A percentile compares a stretch with the other conserved stretches of the same genome.
These are phyloP conservation scores for Cyberlindnera euphorbiae DNA, from an alignment of 805 yeast genomes.

Conservation along the genomic window DNA sequence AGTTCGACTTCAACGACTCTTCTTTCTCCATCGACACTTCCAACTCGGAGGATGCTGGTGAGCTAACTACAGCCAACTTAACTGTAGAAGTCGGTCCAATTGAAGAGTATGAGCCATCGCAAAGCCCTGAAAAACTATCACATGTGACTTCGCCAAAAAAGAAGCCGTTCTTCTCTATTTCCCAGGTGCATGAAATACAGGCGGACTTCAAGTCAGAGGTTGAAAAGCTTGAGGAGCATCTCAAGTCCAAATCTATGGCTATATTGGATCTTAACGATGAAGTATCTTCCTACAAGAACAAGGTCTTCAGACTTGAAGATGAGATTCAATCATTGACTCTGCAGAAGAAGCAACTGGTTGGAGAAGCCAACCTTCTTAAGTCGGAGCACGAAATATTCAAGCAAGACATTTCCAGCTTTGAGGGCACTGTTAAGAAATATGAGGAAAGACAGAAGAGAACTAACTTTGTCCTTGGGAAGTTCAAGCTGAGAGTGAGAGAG, in stretches of 20 bases:
- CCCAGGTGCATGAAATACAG: constrained; percentile 26
- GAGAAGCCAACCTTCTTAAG: constrained; percentile 18
- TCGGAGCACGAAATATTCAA: constrained; percentile 20
- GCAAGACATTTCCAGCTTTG: constrained; percentile 15
- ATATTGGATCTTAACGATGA: constrained; percentile 17
- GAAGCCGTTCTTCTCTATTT: constrained; percentile 25
- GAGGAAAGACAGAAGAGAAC: constrained; percentile 15
- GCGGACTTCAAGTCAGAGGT: constrained; percentile 21
- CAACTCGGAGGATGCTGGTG: no score
- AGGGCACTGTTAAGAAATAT: constrained; percentile 8
- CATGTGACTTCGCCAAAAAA: constrained; percentile 18
- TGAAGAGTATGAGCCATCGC: constrained; percentile 6
- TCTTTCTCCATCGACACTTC: no score
- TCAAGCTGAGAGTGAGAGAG: constrained; percentile 19
- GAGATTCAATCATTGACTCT: constrained; percentile 14
- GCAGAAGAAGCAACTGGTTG: constrained; percentile 17
- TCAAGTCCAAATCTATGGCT: constrained; percentile 16
- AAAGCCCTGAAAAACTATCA: constrained; percentile 8
- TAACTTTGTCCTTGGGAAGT: constrained; percentile 17
- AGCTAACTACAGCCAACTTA: no score
- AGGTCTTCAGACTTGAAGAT: constrained; percentile 19
- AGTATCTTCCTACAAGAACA: constrained; percentile 13
- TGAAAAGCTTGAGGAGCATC: constrained; percentile 17
- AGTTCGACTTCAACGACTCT: no score
- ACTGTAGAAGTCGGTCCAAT: constrained; percentile 7